A percentile compares a stretch with the other conserved stretches of the same genome.
phyloP scores from a whole-genome alignment of 176 grass and related monocot genomes.

The Carex kokanica region DNA sequence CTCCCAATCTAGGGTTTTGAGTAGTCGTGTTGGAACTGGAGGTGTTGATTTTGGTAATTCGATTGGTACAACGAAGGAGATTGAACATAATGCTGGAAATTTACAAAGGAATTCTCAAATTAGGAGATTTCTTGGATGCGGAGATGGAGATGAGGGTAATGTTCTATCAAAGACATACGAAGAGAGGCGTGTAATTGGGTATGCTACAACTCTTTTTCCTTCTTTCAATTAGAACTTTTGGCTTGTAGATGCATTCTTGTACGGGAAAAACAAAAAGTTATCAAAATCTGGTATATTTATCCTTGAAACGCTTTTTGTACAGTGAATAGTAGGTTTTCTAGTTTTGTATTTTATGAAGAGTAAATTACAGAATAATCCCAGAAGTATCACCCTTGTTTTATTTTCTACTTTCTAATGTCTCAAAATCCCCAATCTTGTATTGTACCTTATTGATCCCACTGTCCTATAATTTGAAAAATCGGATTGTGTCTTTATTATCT shows the following conservation, averaged over 20 bases:
- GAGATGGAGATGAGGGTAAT: conserved; percentile 72
- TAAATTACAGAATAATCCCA: neutral
- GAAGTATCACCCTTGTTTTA: neutral
- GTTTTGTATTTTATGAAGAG: neutral
- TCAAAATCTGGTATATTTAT: neutral
- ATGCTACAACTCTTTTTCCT: conserved; percentile 1
- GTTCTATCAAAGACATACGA: conserved; percentile 86
- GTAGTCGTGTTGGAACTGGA: conserved; percentile 30
- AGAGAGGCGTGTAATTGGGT: conserved; percentile 86
- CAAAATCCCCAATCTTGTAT: neutral
- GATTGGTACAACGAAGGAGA: conserved; percentile 11
- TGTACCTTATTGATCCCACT: neutral
- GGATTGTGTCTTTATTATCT: neutral
- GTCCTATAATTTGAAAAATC: neutral
- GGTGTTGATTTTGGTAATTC: conserved; percentile 28
- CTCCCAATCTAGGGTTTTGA: conserved; percentile 49
- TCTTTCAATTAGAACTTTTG: neutral
- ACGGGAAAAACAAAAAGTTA: neutral
- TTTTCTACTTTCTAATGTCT: neutral
- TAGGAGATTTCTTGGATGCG: conserved; percentile 81
- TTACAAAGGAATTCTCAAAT: conserved; percentile 34
- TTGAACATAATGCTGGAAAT: conserved; percentile 3
- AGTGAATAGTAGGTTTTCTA: neutral
- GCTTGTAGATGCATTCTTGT: neutral
- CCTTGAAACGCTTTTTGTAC: neutral